Percentiles rank a stretch among this genome's conserved stretches.
phyloP scores from a whole-genome alignment of 1,139 yeast genomes.

The Meyerozyma smithsonii region DNA sequence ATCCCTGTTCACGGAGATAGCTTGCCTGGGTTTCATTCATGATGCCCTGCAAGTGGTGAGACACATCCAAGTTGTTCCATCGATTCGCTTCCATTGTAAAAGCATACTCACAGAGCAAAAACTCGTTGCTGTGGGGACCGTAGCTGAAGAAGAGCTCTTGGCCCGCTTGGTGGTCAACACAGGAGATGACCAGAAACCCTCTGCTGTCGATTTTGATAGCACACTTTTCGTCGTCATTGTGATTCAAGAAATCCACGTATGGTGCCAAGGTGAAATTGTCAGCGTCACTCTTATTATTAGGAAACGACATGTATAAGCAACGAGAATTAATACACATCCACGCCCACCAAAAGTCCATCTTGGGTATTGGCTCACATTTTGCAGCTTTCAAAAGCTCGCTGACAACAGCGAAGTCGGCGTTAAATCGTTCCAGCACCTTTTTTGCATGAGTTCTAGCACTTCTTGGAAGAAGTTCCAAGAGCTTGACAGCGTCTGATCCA shows the following conservation, averaged over 20 bases:
- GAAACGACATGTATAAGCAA: constrained; percentile 74
- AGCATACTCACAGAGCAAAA: constrained; percentile 82
- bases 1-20: constrained; percentile 49
- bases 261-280: constrained; percentile 92
- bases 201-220: constrained; percentile 38
- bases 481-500: background rate
- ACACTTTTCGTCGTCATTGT: constrained; percentile 54
- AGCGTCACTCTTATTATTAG: constrained; percentile 40
- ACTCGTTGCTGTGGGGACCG: constrained; percentile 85
- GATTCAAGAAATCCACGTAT: constrained; percentile 83
- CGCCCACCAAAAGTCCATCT: constrained; percentile 37
- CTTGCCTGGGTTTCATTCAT: constrained; percentile 35
- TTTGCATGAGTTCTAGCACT: constrained; percentile 30
- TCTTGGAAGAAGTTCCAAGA: constrained; percentile 36
- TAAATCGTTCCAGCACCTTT: constrained; percentile 34
- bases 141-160: constrained; percentile 72
- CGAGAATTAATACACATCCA: constrained; percentile 92
- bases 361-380: constrained; percentile 4
- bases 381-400: constrained; percentile 13
- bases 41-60: constrained; percentile 32
- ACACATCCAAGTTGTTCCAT: constrained; percentile 71
- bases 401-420: constrained; percentile 32
- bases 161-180: constrained; percentile 28
- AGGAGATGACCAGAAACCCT: constrained; percentile 51
- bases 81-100: constrained; percentile 54